Evolutionary conservation across 2,329 filamentous ascomycete genomes (phyloP).

Genomic region (Botryotinia narcissicola): DNA sequence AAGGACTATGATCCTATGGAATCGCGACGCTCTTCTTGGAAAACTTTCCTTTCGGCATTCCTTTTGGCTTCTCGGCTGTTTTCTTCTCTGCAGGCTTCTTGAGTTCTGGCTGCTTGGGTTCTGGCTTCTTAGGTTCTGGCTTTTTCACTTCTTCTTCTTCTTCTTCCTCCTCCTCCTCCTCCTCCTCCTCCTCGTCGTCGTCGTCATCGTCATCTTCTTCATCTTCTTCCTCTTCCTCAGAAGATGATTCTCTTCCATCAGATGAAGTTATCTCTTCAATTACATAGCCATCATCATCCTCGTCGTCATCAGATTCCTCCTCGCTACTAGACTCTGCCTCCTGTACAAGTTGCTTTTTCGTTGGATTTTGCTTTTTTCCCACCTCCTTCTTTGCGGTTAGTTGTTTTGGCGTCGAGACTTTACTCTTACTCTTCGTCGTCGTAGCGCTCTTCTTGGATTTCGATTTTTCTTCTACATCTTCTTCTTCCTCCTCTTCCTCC

Average conservation of each 20-base stretch:
- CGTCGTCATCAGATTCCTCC: background rate
- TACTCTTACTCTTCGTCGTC: background rate
- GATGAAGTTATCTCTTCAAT: slow-evolving; percentile 19
- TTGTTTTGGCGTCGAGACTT: background rate
- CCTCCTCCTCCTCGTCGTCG: background rate
- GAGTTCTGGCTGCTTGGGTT: background rate
- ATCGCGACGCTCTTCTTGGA: slow-evolving; percentile 14
- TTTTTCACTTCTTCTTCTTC: background rate
- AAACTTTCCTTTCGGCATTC: background rate
- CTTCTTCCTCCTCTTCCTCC: background rate
- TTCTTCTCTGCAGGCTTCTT: background rate
- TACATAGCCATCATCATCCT: slow-evolving; percentile 14
- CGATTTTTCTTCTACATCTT: background rate
- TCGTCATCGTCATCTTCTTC: background rate
- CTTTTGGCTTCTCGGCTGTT: background rate
- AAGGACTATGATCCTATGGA: background rate
- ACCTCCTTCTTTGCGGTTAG: background rate
- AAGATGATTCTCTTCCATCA: slow-evolving; percentile 2
- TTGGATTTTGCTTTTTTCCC: background rate
- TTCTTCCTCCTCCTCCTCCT: background rate
- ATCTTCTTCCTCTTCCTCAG: background rate
- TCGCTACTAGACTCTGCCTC: slow-evolving; percentile 16
- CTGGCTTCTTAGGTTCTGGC: background rate
- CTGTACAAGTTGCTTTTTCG: background rate
- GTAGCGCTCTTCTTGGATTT: background rate